These are phyloP conservation scores for Amyloporia xantha DNA, from an alignment of 768 basidiomycete genomes.

Conservation along the genomic window DNA sequence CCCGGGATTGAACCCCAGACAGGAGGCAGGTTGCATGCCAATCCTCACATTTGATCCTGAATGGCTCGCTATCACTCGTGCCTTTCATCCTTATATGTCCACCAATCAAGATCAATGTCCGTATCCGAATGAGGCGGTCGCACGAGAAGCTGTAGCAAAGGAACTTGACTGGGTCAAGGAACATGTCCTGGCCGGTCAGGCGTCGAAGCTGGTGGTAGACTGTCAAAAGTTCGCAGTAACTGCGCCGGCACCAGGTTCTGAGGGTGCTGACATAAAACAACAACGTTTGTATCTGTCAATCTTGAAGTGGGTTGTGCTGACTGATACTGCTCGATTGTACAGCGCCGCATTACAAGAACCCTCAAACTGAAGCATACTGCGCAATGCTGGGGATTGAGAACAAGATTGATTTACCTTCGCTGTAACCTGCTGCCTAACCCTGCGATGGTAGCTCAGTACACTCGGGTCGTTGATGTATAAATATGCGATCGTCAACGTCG, in stretches of 20 bases:
- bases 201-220: conserved; percentile 23
- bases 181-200: conserved; percentile 38
- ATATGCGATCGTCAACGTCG: neutral
- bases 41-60: conserved; percentile 71
- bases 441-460: neutral
- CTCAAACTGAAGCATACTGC: conserved; percentile 86
- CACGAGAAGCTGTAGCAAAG: conserved; percentile 44
- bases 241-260: conserved; percentile 49
- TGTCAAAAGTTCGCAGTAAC: conserved; percentile 67
- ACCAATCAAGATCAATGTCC: conserved; percentile 38
- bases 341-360: conserved; percentile 80
- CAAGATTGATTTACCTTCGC: conserved; percentile 34
- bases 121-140: conserved; percentile 53
- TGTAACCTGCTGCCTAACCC: neutral
- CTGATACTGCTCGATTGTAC: conserved; percentile 3
- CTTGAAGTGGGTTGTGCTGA: neutral
- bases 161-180: conserved; percentile 63
- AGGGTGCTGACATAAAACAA: conserved; percentile 26
- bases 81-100: conserved; percentile 76
- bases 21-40: too few relatives aligned
- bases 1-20: neutral
- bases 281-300: conserved; percentile 25
- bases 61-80: conserved; percentile 92
- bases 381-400: conserved; percentile 73
- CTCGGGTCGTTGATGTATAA: neutral